These are phyloP conservation scores for Escallonia herrerae DNA, from an alignment of 129 eudicot species.

Conservation along the genomic window DNA sequence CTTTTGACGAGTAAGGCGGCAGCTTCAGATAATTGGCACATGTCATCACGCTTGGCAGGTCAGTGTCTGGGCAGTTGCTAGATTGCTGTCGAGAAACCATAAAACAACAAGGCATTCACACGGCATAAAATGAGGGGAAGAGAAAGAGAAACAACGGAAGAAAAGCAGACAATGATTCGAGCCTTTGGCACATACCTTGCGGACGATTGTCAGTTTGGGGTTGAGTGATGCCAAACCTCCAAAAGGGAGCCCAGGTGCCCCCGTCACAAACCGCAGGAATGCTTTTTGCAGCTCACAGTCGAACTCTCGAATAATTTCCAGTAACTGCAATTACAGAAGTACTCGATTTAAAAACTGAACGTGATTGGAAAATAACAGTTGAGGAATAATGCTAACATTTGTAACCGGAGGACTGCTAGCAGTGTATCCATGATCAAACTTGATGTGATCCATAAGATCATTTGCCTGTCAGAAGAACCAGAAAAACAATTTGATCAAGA, in stretches of 20 bases:
- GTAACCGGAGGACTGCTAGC: conserved; percentile 78
- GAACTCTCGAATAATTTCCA: conserved; percentile 70
- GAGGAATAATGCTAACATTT: conserved; percentile 37
- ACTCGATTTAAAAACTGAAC: not conserved
- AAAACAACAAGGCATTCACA: not conserved
- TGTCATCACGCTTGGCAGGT: conserved; percentile 95
- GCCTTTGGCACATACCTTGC: conserved; percentile 49
- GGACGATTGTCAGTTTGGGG: conserved; percentile 89
- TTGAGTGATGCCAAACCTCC: conserved; percentile 93
- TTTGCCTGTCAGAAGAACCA: conserved; percentile 47
- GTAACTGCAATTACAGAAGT: conserved; percentile 36
- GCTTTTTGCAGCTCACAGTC: conserved; percentile 63
- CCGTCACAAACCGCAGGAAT: conserved; percentile 85
- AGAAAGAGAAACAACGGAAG: not conserved
- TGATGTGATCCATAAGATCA: conserved; percentile 72
- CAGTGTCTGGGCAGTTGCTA: conserved; percentile 51
- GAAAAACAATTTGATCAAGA: conserved; percentile 3
- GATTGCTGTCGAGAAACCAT: conserved; percentile 51
- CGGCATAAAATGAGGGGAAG: not conserved
- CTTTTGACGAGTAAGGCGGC: conserved; percentile 93
- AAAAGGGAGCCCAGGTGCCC: conserved; percentile 91
- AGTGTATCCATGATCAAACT: conserved; percentile 97
- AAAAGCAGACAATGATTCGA: too few species aligned
- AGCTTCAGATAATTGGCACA: conserved; percentile 95
- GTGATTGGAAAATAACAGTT: not conserved